Percentiles rank a stretch among this genome's conserved stretches.
phyloP scores from a whole-genome alignment of 2,329 filamentous ascomycete species.

The Pyrenochaeta sp. region DNA sequence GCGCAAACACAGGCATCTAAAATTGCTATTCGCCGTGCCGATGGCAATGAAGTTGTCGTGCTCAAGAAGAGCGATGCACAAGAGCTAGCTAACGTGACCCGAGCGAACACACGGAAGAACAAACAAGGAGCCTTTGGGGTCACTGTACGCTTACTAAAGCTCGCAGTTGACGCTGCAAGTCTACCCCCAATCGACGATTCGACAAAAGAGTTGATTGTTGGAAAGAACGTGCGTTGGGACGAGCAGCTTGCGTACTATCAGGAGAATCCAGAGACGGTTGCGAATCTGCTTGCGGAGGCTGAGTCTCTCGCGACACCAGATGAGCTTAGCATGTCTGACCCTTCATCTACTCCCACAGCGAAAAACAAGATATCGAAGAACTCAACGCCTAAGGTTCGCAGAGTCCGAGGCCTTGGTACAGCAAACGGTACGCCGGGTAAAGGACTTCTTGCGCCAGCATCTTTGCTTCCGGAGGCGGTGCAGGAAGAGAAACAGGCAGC shows the following conservation, averaged over 20 bases:
- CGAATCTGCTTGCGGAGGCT: conserved; percentile 38
- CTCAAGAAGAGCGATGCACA: conserved; percentile 60
- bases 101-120: conserved; percentile 60
- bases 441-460: conserved; percentile 39
- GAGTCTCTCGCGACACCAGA: conserved; percentile 43
- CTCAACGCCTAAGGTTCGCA: conserved; percentile 44
- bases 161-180: conserved; percentile 43
- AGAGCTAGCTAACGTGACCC: conserved; percentile 55
- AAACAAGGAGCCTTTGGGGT: conserved; percentile 57
- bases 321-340: conserved; percentile 36
- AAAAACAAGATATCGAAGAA: conserved; percentile 37
- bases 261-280: conserved; percentile 45
- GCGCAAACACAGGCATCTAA: conserved; percentile 43
- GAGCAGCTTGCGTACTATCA: conserved; percentile 57
- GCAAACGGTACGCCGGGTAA: conserved; percentile 51
- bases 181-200: conserved; percentile 22
- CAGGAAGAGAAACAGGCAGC: conserved; percentile 33
- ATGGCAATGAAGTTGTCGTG: conserved; percentile 53
- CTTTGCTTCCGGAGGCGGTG: conserved; percentile 39
- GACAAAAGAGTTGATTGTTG: conserved; percentile 27
- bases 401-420: conserved; percentile 43
- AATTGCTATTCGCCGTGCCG: conserved; percentile 56
- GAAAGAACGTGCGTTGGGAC: conserved; percentile 56
- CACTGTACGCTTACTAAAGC: conserved; percentile 52
- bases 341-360: conserved; percentile 25